Conservation (phyloP, 305 asterid genomes). For the Fraxinus greggii region DNA sequence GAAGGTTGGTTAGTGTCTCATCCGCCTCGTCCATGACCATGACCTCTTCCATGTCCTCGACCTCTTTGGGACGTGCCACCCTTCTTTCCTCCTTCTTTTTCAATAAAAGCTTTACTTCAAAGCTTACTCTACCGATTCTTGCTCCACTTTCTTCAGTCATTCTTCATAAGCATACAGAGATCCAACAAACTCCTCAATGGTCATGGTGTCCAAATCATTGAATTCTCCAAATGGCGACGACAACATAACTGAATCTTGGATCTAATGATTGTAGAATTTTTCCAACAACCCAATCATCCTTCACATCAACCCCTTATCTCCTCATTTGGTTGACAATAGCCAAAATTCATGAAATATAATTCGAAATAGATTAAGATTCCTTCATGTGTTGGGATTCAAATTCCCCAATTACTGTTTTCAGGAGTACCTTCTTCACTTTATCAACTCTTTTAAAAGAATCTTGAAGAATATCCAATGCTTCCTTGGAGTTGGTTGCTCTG, state of each 20-base stretch:
- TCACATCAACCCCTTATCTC: neutral
- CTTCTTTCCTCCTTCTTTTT: no score
- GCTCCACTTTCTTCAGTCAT: neutral
- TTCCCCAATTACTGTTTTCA: neutral
- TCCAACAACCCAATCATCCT: neutral
- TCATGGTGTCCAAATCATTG: constrained; percentile 15
- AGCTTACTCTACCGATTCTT: neutral
- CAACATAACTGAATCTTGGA: neutral
- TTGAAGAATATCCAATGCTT: neutral
- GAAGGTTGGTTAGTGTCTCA: no score
- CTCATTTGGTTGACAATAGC: neutral
- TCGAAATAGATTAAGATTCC: neutral
- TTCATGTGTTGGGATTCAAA: neutral
- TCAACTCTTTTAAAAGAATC: neutral
- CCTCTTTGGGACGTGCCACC: no score
- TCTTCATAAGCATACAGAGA: constrained; percentile 4
- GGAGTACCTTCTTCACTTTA: neutral
- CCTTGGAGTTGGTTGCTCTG: neutral
- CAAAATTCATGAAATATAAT: neutral
- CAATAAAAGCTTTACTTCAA: neutral
- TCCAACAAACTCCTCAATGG: neutral
- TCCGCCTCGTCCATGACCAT: no score
- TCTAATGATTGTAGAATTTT: constrained; percentile 4
- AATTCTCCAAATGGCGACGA: constrained; percentile 11
- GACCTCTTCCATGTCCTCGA: no score